phyloP scores from a whole-genome alignment of 1,284 basidiomycete species.

The Trichosporon faecale region DNA sequence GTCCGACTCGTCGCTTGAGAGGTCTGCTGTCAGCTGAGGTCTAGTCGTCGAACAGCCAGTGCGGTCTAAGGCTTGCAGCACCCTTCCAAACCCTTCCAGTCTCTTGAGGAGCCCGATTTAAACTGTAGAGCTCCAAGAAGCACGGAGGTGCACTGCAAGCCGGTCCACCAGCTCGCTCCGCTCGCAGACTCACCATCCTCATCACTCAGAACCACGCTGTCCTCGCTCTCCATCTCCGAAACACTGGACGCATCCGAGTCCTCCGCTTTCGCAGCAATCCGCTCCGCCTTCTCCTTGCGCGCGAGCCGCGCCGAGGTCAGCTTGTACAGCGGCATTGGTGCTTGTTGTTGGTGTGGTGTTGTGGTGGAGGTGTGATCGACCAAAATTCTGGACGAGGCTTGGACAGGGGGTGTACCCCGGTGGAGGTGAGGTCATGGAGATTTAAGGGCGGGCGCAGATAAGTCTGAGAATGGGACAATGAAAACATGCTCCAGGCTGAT shows the following conservation, averaged over 20 bases:
- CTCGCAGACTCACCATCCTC: slow-evolving; percentile 31
- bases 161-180: not conserved
- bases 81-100: no score
- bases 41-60: no score
- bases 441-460: not conserved
- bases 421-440: not conserved
- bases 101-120: no score
- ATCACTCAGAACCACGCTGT: slow-evolving; percentile 53
- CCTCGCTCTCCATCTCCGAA: slow-evolving; percentile 54
- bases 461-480: not conserved
- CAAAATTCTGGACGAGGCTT: not conserved
- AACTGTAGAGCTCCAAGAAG: no score
- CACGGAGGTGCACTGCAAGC: no score
- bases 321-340: slow-evolving; percentile 67
- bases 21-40: slow-evolving; percentile 16
- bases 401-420: not conserved
- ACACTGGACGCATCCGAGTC: slow-evolving; percentile 60
- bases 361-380: not conserved
- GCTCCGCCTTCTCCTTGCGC: slow-evolving; percentile 62
- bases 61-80: no score
- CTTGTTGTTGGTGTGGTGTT: not conserved
- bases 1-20: slow-evolving; percentile 13
- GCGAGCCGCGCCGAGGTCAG: slow-evolving; percentile 67
- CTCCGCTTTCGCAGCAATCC: not conserved
- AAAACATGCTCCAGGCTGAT: not conserved